phyloP scores from a whole-genome alignment of 2,329 filamentous ascomycete species.

The Xylaria sp. region DNA sequence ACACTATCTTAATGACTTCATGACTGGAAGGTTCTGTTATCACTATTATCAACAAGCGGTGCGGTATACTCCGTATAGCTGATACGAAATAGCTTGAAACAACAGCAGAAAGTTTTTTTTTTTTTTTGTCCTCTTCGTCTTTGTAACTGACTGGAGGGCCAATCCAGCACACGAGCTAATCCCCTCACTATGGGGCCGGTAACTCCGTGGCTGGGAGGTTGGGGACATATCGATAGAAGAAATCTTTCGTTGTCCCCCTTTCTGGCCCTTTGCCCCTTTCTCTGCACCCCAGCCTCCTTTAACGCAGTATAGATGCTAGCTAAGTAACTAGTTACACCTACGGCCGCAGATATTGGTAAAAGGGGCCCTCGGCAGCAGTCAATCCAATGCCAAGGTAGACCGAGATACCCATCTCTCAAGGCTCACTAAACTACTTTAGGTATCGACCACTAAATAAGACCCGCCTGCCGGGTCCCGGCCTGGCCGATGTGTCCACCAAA shows the following conservation, averaged over 20 bases:
- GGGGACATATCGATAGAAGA: constrained; percentile 3
- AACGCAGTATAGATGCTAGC: background rate
- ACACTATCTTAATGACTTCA: too few relatives aligned
- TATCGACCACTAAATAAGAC: background rate
- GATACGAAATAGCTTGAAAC: background rate
- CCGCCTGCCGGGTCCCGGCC: constrained; percentile 29
- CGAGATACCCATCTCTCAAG: background rate
- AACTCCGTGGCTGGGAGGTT: background rate
- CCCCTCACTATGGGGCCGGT: background rate
- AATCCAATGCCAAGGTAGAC: background rate
- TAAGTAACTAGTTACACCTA: too few relatives aligned
- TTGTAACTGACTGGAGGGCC: too few relatives aligned
- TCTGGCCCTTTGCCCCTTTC: background rate
- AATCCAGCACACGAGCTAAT: too few relatives aligned
- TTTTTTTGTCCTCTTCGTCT: too few relatives aligned
- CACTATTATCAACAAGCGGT: too few relatives aligned
- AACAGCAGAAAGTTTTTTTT: too few relatives aligned
- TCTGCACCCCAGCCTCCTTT: background rate
- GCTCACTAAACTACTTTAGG: background rate
- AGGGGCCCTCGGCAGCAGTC: background rate
- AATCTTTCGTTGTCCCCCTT: background rate
- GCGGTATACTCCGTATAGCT: background rate
- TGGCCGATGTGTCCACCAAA: constrained; percentile 3
- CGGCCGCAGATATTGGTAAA: background rate
- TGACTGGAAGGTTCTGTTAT: too few relatives aligned